phyloP scores from a whole-genome alignment of 1,139 yeast genomes.

The Geotrichum phurueaensis region DNA sequence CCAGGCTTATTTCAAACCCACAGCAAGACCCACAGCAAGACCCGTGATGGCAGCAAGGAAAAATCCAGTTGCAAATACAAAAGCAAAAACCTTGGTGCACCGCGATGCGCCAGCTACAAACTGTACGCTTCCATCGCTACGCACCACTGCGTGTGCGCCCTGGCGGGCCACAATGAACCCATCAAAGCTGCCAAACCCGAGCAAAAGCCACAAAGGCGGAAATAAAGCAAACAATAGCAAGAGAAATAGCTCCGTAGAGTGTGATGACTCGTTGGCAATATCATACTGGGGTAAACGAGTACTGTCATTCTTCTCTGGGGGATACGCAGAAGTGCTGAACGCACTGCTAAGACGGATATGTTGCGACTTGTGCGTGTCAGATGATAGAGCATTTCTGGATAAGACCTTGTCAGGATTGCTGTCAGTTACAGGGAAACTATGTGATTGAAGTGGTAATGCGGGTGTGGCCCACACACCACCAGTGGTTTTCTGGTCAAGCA shows the following conservation, averaged over 20 bases:
- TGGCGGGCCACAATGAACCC: constrained; percentile 4
- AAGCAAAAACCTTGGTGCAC: constrained; percentile 13
- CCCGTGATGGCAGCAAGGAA: constrained; percentile 16
- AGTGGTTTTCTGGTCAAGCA: constrained; percentile 3
- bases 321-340: background rate
- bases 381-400: background rate
- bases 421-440: no score
- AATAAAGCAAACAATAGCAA: constrained; percentile 11
- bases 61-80: constrained; percentile 9
- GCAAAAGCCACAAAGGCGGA: constrained; percentile 18
- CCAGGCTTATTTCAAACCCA: constrained; percentile 7
- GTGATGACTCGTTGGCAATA: background rate
- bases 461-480: background rate
- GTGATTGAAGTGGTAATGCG: background rate
- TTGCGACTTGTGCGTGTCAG: background rate
- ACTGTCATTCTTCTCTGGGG: background rate
- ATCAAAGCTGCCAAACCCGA: constrained; percentile 17
- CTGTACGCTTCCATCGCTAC: background rate
- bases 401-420: background rate
- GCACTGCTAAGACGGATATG: background rate
- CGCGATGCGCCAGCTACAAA: constrained; percentile 7
- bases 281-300: background rate
- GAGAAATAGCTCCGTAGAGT: constrained; percentile 10
- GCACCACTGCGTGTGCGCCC: background rate
- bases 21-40: constrained; percentile 14